Evolutionary conservation across 306 rosid species (phyloP), one percentile per base, ranked within the genome.

Genomic region (Citrullus mucosospermus): DNA sequence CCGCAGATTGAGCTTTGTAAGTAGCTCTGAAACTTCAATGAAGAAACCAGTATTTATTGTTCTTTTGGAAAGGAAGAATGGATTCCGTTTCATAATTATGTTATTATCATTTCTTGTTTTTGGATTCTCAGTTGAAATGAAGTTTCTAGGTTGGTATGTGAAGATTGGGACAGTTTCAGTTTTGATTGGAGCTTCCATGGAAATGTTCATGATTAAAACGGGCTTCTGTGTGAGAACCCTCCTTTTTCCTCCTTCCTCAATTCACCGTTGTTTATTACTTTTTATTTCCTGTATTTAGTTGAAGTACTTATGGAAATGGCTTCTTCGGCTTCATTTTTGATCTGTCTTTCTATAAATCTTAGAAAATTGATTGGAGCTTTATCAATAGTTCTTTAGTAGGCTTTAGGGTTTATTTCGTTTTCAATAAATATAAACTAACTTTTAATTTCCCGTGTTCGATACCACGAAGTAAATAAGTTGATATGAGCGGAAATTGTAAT

Each of bases 141-240:
- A 85, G 90, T 92, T 87, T 86, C 81, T 89, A 32, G 93, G 88
- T 79, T 94, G 98, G 98, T 94, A 94, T 76, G 61, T 94, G 84
- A 94, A 92, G 91, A 92, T 94, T 69, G 91, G 91, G 44, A 76
- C 80, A 53, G 97, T 79, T 9, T 91, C 96, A 1, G 93, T 93
- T 82, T 78, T 92, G 75, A 76, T 94, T 79, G 95, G 97, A 84
- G 96, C 88, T 81, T 94, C 97, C 82, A 90, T 93, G 98, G 97
- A 93, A 80, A 18, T 92, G 50, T 92, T 93, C 89, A 92, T 91
- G 98, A 87, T 93, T 80, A 87, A 92, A 80, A 87, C 97, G 65
- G 94, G 94, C 85, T 93, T 93, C 91, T 93, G 98, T 93, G 85
- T 83, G 96, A 86, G 85, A 89, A 86, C 81, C 73, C 78, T 86